phyloP scores from a whole-genome alignment of 2,329 filamentous ascomycete genomes.

The Calonectria honghensis region DNA sequence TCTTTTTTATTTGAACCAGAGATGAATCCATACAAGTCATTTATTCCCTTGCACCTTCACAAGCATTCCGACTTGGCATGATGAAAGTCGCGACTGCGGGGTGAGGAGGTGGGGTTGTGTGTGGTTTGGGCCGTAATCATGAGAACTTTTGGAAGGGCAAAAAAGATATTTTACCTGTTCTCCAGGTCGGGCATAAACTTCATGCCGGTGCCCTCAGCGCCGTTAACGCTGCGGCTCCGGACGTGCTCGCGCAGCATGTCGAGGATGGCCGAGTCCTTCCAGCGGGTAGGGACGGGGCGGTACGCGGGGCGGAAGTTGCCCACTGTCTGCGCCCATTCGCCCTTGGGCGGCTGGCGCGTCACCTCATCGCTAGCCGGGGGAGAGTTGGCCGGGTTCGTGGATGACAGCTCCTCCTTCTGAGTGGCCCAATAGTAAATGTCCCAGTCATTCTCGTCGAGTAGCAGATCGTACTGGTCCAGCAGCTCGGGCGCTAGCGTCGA shows the following conservation, averaged over 20 bases:
- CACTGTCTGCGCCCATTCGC: slow-evolving; percentile 98
- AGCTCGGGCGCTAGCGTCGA: slow-evolving; percentile 82
- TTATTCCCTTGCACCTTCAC: neutral
- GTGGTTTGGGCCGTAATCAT: neutral
- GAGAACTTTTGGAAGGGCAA: neutral
- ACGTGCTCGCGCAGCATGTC: slow-evolving; percentile 87
- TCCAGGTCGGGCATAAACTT: slow-evolving; percentile 74
- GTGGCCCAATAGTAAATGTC: slow-evolving; percentile 99
- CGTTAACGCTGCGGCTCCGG: slow-evolving; percentile 71
- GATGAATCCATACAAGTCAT: neutral
- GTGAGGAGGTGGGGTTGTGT: neutral
- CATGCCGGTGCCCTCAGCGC: slow-evolving; percentile 68
- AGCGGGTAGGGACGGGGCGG: slow-evolving; percentile 89
- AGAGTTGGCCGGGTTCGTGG: slow-evolving; percentile 60
- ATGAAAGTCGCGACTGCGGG: neutral
- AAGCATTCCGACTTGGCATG: neutral
- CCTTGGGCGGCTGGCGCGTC: slow-evolving; percentile 65
- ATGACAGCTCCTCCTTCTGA: slow-evolving; percentile 78
- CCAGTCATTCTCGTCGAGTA: slow-evolving; percentile 99
- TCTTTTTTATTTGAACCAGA: neutral
- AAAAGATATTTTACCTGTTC: slow-evolving; percentile 15
- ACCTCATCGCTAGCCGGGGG: slow-evolving; percentile 56
- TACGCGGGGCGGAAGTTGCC: slow-evolving; percentile 96
- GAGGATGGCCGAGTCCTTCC: slow-evolving; percentile 89
- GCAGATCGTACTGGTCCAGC: slow-evolving; percentile 89